A percentile compares a stretch with the other conserved stretches of the same genome.
These are phyloP conservation scores for Aspergillus sp. DNA, from an alignment of 2,329 filamentous ascomycete species.

Conservation along the genomic window DNA sequence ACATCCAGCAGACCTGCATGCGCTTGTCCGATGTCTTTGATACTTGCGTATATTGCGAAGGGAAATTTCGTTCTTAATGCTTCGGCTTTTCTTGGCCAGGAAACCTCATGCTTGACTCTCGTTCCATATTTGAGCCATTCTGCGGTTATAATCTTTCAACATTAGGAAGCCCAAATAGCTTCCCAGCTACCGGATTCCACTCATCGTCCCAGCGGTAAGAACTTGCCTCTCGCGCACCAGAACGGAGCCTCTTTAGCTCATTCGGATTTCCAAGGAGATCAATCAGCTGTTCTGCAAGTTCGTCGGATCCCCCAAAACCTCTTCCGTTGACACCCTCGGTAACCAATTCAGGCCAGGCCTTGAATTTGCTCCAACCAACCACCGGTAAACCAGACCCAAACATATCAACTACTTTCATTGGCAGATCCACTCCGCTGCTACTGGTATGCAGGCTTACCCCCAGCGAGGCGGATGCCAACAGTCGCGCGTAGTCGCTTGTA, in stretches of 20 bases:
- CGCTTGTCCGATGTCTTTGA: slow-evolving; percentile 34
- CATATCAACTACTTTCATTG: slow-evolving; percentile 99
- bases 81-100: neutral
- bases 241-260: slow-evolving; percentile 62
- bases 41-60: slow-evolving; percentile 36
- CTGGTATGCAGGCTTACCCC: slow-evolving; percentile 91
- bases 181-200: slow-evolving; percentile 81
- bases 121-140: neutral
- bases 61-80: slow-evolving; percentile 30
- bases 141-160: neutral
- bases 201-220: slow-evolving; percentile 83
- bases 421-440: slow-evolving; percentile 89
- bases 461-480: slow-evolving; percentile 83
- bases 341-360: slow-evolving; percentile 89
- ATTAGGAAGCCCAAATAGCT: slow-evolving; percentile 58
- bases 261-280: slow-evolving; percentile 61
- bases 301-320: slow-evolving; percentile 72
- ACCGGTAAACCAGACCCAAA: slow-evolving; percentile 93
- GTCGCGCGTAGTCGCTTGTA: slow-evolving; percentile 76
- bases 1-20: slow-evolving; percentile 22
- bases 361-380: slow-evolving; percentile 78
- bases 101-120: neutral
- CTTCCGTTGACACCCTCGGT: slow-evolving; percentile 81
- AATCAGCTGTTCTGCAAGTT: slow-evolving; percentile 63
- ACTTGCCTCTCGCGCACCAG: slow-evolving; percentile 73